Conservation (phyloP, 2,329 filamentous ascomycete genomes). For the Elsinoe batatas region DNA sequence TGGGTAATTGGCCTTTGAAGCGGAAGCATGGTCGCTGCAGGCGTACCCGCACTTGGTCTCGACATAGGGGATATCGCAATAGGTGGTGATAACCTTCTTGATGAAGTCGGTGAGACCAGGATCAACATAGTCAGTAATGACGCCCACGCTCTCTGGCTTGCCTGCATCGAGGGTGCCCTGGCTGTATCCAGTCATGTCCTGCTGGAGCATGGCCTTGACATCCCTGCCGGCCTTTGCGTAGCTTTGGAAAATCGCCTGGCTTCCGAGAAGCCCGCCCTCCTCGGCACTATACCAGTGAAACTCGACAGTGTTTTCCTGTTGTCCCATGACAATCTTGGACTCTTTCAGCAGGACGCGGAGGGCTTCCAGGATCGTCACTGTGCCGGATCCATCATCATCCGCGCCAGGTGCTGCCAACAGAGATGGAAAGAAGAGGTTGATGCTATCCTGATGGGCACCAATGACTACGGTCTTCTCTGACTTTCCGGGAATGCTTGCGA, state of each 20-base stretch:
- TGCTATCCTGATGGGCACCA: constrained; percentile 67
- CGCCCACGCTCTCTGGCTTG: constrained; percentile 73
- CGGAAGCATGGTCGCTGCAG: constrained; percentile 65
- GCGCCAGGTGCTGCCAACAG: constrained; percentile 79
- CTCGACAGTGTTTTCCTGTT: constrained; percentile 77
- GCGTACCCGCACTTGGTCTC: constrained; percentile 86
- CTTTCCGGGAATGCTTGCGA: constrained; percentile 81
- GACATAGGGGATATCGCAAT: constrained; percentile 80
- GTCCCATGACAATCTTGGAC: constrained; percentile 58
- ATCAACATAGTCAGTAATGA: constrained; percentile 89
- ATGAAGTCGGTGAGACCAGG: constrained; percentile 75
- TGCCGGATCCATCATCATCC: constrained; percentile 68
- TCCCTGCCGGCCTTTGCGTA: constrained; percentile 66
- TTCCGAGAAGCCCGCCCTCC: constrained; percentile 77
- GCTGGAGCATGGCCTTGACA: constrained; percentile 93
- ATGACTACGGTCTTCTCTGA: constrained; percentile 77
- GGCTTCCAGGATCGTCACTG: constrained; percentile 88
- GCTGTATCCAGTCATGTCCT: constrained; percentile 93
- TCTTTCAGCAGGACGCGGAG: constrained; percentile 64
- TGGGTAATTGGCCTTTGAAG: constrained; percentile 64
- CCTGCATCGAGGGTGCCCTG: constrained; percentile 75
- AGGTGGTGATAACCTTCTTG: constrained; percentile 75
- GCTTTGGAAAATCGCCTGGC: constrained; percentile 75
- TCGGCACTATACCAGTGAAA: constrained; percentile 96
- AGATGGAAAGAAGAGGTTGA: constrained; percentile 82